These are phyloP conservation scores for Astrocystis sublimbata DNA, from an alignment of 495 filamentous ascomycete genomes.

Conservation along the genomic window DNA sequence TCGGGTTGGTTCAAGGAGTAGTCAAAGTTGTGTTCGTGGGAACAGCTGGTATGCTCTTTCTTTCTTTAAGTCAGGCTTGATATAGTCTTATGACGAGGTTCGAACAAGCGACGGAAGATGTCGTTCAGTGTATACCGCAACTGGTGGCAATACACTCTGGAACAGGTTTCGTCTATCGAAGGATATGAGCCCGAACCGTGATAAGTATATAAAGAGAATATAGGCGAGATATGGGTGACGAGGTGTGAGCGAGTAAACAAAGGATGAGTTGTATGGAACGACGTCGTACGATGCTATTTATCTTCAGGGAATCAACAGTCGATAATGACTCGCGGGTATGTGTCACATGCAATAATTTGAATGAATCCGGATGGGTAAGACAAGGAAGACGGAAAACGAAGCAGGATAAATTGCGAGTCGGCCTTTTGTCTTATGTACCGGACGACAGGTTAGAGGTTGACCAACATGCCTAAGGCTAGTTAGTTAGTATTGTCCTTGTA, in stretches of 20 bases:
- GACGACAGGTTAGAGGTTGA: not conserved
- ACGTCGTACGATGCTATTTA: conserved; percentile 19
- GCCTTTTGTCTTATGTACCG: conserved; percentile 13
- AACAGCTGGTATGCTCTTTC: not conserved
- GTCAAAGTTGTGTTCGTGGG: not conserved
- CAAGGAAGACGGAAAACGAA: conserved; percentile 12
- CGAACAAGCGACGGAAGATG: not conserved
- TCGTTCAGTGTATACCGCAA: not conserved
- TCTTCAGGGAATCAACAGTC: not conserved
- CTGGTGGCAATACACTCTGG: not conserved
- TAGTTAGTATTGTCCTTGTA: not conserved
- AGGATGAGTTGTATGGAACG: conserved; percentile 10
- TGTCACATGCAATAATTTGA: conserved; percentile 6
- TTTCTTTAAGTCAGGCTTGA: not conserved
- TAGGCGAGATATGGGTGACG: not conserved
- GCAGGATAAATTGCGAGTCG: conserved; percentile 3
- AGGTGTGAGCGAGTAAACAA: not conserved
- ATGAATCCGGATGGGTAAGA: conserved; percentile 15
- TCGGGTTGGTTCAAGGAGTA: not conserved
- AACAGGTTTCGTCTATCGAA: not conserved
- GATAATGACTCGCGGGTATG: conserved; percentile 3
- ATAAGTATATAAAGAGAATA: not conserved
- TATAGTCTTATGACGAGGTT: too few species aligned
- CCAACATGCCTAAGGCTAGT: not conserved
- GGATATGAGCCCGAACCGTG: not conserved